Conservation (phyloP, 2,329 filamentous ascomycete genomes). For the Colletotrichum viniferum region DNA sequence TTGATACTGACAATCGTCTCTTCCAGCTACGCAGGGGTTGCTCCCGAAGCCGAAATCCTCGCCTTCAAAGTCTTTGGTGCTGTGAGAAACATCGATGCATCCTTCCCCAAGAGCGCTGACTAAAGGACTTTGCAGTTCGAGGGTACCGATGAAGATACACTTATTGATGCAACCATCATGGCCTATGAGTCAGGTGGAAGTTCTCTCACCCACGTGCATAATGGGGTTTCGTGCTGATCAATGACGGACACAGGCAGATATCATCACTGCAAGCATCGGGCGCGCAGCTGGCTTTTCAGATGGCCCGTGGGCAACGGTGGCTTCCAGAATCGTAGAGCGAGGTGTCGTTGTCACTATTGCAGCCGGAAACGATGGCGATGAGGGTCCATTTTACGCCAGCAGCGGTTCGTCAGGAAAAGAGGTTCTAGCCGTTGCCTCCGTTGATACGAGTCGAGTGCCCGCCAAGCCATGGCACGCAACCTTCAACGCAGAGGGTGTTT, state of each 20-base stretch:
- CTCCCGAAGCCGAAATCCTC: slow-evolving; percentile 26
- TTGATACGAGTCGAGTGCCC: slow-evolving; percentile 33
- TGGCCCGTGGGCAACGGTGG: slow-evolving; percentile 14
- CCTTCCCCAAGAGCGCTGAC: neutral
- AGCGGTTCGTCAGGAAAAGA: slow-evolving; percentile 44
- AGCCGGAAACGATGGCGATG: slow-evolving; percentile 54
- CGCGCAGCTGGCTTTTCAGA: slow-evolving; percentile 9
- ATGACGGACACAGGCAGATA: neutral
- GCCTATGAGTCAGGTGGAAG: slow-evolving; percentile 18
- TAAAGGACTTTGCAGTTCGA: neutral
- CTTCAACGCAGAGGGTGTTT: slow-evolving; percentile 27
- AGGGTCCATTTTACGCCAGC: slow-evolving; percentile 51
- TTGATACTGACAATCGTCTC: neutral
- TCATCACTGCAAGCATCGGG: slow-evolving; percentile 19
- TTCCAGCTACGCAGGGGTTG: slow-evolving; percentile 26
- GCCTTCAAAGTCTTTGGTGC: slow-evolving; percentile 29
- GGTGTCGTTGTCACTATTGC: slow-evolving; percentile 56
- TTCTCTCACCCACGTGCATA: neutral
- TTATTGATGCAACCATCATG: slow-evolving; percentile 18
- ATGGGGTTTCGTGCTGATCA: neutral
- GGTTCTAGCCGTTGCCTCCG: slow-evolving; percentile 48
- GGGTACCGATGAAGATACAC: slow-evolving; percentile 17
- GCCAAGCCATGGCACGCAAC: slow-evolving; percentile 32
- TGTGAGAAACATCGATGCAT: neutral
- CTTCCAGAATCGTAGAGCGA: slow-evolving; percentile 24